A percentile compares a stretch with the other conserved stretches of the same genome.
phyloP scores from a whole-genome alignment of 306 rosid genomes.

The Sicyos baderoa region DNA sequence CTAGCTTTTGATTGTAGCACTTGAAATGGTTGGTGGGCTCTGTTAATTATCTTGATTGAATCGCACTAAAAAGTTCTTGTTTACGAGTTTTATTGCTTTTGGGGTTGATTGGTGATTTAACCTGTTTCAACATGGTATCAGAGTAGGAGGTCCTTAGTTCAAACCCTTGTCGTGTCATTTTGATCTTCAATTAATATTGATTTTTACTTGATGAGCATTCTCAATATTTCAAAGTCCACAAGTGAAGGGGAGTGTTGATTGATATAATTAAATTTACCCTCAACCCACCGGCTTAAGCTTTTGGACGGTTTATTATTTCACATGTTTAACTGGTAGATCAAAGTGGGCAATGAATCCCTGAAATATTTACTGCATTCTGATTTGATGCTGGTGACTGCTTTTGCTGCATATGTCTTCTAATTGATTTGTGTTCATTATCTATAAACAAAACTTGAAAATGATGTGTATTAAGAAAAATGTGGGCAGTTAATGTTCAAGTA shows the following conservation, averaged over 20 bases:
- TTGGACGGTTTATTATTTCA: no score
- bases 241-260: no score
- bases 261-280: no score
- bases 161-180: no score
- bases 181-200: no score
- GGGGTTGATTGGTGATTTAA: no score
- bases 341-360: not conserved
- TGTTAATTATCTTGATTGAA: constrained; percentile 5
- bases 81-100: not conserved
- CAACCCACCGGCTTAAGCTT: no score
- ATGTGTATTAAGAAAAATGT: not conserved
- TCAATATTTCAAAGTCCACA: no score
- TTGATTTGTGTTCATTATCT: not conserved
- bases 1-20: constrained; percentile 27
- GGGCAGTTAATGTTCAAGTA: no score
- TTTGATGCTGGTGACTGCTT: constrained; percentile 8
- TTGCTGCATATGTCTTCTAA: not conserved
- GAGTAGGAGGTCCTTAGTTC: no score
- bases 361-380: not conserved
- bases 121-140: no score
- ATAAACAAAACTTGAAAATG: not conserved
- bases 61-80: not conserved
- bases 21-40: constrained; percentile 42
- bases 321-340: not conserved
- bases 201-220: no score